phyloP scores from a whole-genome alignment of 148 eudicot genomes.

The Rhododendron vialii region DNA sequence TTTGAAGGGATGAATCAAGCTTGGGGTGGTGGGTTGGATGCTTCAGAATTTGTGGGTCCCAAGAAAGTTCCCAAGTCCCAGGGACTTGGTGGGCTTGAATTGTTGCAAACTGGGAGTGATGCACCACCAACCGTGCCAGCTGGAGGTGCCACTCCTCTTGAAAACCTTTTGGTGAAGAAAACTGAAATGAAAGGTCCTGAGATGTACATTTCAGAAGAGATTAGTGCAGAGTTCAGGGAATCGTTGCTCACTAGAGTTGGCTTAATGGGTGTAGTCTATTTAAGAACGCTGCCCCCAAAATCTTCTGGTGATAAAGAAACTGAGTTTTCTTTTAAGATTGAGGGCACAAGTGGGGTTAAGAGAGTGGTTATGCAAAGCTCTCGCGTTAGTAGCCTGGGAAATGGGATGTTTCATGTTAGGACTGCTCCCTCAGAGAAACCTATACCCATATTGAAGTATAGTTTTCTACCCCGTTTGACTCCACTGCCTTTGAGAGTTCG shows the following conservation, averaged over 20 bases:
- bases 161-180: slow-evolving; percentile 62
- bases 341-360: slow-evolving; percentile 59
- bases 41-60: slow-evolving; percentile 82
- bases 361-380: slow-evolving; percentile 65
- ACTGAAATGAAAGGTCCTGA: slow-evolving; percentile 92
- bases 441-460: slow-evolving; percentile 70
- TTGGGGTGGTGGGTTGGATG: slow-evolving; percentile 99
- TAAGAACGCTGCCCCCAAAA: slow-evolving; percentile 72
- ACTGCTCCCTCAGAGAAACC: slow-evolving; percentile 68
- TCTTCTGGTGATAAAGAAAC: slow-evolving; percentile 72
- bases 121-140: slow-evolving; percentile 32
- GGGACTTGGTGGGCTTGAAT: slow-evolving; percentile 93
- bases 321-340: slow-evolving; percentile 85
- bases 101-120: slow-evolving; percentile 69
- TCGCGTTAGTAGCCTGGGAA: slow-evolving; percentile 76
- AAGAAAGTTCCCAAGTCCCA: slow-evolving; percentile 55
- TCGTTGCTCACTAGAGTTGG: slow-evolving; percentile 87
- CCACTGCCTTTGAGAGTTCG: slow-evolving; percentile 83
- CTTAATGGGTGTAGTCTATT: slow-evolving; percentile 68
- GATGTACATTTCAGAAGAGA: slow-evolving; percentile 73
- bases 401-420: slow-evolving; percentile 82
- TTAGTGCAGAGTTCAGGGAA: slow-evolving; percentile 82
- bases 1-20: slow-evolving; percentile 96
- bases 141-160: slow-evolving; percentile 56
- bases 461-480: slow-evolving; percentile 68